These are phyloP conservation scores for Berkeleyomyces rouxiae DNA, from an alignment of 2,329 filamentous ascomycete species.

Conservation along the genomic window DNA sequence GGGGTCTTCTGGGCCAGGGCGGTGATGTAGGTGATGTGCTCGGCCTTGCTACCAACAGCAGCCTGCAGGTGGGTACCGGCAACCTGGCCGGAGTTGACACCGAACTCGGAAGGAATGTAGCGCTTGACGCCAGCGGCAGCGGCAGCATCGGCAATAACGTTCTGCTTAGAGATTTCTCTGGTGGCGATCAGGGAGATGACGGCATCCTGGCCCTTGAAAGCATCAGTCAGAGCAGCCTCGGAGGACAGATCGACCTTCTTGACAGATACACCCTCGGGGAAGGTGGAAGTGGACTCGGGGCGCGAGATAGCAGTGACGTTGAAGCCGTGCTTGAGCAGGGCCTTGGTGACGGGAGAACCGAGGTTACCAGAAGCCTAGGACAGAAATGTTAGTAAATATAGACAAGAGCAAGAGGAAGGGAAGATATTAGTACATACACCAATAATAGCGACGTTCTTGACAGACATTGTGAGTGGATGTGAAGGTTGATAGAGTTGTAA, in stretches of 20 bases:
- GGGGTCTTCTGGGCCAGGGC: conserved; percentile 23
- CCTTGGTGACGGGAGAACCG: conserved; percentile 24
- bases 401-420: not conserved
- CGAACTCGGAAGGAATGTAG: conserved; percentile 45
- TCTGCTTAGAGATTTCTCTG: conserved; percentile 24
- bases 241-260: conserved; percentile 32
- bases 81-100: conserved; percentile 18
- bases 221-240: conserved; percentile 30
- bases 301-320: conserved; percentile 40
- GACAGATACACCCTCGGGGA: conserved; percentile 25
- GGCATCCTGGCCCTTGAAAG: conserved; percentile 40
- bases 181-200: conserved; percentile 26
- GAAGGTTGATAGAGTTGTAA: not conserved
- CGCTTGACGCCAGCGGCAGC: conserved; percentile 42
- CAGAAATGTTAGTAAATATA: not conserved
- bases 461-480: conserved; percentile 9
- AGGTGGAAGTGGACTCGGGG: conserved; percentile 22
- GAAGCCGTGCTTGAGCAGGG: conserved; percentile 26
- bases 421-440: conserved; percentile 18
- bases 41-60: conserved; percentile 34
- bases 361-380: conserved; percentile 24
- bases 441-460: conserved; percentile 24
- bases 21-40: conserved; percentile 24
- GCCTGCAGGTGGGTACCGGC: conserved; percentile 21
- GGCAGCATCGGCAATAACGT: conserved; percentile 38